Percentiles rank a stretch among this genome's conserved stretches.
These are phyloP conservation scores for Tylopilus balloui DNA, from an alignment of 768 basidiomycete genomes.

Conservation along the genomic window DNA sequence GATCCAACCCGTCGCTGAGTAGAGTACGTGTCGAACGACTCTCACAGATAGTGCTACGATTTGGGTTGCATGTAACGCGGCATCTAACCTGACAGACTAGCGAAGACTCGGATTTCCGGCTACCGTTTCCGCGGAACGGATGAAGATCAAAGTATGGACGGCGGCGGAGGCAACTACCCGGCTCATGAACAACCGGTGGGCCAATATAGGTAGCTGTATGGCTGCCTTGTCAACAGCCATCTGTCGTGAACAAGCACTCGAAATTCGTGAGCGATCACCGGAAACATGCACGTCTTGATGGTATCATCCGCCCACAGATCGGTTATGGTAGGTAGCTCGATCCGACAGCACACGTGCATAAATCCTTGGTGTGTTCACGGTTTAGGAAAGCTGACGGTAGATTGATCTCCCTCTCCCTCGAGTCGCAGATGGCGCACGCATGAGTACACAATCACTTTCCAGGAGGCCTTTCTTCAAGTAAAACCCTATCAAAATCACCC, in stretches of 20 bases:
- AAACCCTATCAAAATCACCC: not conserved
- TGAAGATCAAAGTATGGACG: not conserved
- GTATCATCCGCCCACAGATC: not conserved
- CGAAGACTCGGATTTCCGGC: not conserved
- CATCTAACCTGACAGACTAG: not conserved
- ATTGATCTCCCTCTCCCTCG: not conserved
- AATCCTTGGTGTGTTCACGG: not conserved
- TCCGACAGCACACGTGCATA: not conserved
- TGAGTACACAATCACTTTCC: not conserved
- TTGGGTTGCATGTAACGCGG: slow-evolving; percentile 4
- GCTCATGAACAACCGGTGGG: not conserved
- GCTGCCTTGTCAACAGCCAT: not conserved
- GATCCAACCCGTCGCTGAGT: too few species aligned
- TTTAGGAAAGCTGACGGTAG: not conserved
- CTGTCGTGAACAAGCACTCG: not conserved
- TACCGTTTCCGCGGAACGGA: not conserved
- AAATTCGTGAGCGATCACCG: not conserved
- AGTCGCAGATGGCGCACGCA: not conserved
- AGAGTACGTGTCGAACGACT: not conserved
- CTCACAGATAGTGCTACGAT: not conserved
- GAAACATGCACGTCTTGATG: not conserved
- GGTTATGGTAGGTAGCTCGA: not conserved
- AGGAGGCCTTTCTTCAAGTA: not conserved
- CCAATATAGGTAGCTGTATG: not conserved
- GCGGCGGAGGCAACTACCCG: not conserved